Evolutionary conservation across 2,329 filamentous ascomycete genomes (phyloP).

Genomic region (Penicillium occitanis): DNA sequence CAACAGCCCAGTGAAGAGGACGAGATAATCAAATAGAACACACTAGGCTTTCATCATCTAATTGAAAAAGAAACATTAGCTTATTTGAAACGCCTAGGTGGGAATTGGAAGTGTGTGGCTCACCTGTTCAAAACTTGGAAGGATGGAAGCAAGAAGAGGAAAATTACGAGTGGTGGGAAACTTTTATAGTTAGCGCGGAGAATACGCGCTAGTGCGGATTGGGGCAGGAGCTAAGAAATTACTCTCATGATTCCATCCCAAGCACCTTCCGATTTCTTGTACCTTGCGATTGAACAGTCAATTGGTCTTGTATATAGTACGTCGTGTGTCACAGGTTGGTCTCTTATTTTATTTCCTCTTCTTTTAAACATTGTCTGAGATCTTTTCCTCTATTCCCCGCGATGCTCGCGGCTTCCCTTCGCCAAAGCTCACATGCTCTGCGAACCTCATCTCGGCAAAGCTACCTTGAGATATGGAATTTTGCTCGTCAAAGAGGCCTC

Average conservation of each 20-base stretch:
- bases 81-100: conserved; percentile 7
- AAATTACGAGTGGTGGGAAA: conserved; percentile 26
- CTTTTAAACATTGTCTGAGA: not conserved
- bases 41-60: conserved; percentile 99
- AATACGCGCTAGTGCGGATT: conserved; percentile 4
- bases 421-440: conserved; percentile 30
- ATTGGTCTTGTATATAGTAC: not conserved
- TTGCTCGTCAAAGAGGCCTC: conserved; percentile 19
- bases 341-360: not conserved
- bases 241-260: not conserved
- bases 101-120: conserved; percentile 40
- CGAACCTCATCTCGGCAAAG: conserved; percentile 30
- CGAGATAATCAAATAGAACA: conserved; percentile 77
- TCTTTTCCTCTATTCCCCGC: not conserved
- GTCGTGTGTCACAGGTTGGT: not conserved
- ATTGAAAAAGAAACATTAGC: conserved; percentile 20
- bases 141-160: conserved; percentile 71
- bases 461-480: conserved; percentile 42
- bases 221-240: not conserved
- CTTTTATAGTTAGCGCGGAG: conserved; percentile 26
- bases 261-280: conserved; percentile 20
- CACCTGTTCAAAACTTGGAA: conserved; percentile 99
- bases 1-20: conserved; percentile 63
- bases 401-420: conserved; percentile 24
- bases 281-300: not conserved